phyloP scores from a whole-genome alignment of 805 yeast genomes.

The Priceomyces melissophilus region DNA sequence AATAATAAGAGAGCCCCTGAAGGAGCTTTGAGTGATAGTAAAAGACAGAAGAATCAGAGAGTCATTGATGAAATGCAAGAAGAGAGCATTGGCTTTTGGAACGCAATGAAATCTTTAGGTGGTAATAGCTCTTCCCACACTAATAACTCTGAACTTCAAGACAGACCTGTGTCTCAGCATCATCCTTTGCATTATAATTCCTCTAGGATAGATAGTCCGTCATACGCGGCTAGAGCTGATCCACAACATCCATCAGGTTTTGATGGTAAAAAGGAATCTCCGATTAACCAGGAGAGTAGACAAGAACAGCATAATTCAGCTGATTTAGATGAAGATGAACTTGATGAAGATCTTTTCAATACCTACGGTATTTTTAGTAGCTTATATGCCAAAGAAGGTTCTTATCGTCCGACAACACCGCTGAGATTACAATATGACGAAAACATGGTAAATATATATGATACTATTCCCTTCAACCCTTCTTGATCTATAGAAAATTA shows the following conservation, averaged over 20 bases:
- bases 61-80: constrained; percentile 2
- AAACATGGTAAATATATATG: constrained; percentile 31
- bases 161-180: constrained; percentile 50
- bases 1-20: constrained; percentile 3
- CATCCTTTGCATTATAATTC: constrained; percentile 45
- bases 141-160: constrained; percentile 5
- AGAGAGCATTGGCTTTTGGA: constrained; percentile 71
- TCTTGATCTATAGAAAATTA: constrained; percentile 14
- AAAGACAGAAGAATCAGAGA: constrained; percentile 3
- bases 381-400: constrained; percentile 32
- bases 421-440: constrained; percentile 22
- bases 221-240: constrained; percentile 3
- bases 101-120: constrained; percentile 57
- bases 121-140: constrained; percentile 12
- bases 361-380: constrained; percentile 39
- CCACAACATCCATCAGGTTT: constrained; percentile 12
- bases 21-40: not conserved
- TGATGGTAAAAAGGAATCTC: not conserved
- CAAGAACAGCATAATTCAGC: not conserved
- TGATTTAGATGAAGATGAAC: constrained; percentile 21
- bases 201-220: constrained; percentile 7
- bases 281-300: not conserved
- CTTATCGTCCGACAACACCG: constrained; percentile 17
- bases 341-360: constrained; percentile 32
- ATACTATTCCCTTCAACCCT: constrained; percentile 43